A percentile compares a stretch with the other conserved stretches of the same genome.
Conservation (phyloP, 371 early-diverging fungal species). For the Mortierella sp. region DNA sequence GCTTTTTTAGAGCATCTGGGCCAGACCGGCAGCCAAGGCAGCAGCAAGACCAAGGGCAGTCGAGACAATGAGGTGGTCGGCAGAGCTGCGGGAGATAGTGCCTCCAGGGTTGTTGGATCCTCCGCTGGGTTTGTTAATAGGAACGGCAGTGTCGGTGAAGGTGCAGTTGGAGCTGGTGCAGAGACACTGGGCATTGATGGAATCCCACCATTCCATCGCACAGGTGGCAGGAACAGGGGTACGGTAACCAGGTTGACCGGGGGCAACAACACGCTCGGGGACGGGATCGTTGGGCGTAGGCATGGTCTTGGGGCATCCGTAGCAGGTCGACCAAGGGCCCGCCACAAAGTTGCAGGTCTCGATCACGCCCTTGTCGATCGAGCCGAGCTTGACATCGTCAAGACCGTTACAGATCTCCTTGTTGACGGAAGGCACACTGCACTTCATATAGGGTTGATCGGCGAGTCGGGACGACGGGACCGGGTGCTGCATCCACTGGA, state of each 20-base stretch:
- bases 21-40: constrained; percentile 17
- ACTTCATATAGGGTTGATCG: constrained; percentile 67
- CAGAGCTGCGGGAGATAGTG: not conserved
- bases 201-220: constrained; percentile 82
- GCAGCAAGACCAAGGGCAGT: constrained; percentile 7
- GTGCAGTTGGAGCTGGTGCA: constrained; percentile 44
- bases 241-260: constrained; percentile 60
- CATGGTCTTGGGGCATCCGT: constrained; percentile 66
- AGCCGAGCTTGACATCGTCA: constrained; percentile 62
- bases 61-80: constrained; percentile 3
- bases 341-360: constrained; percentile 69
- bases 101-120: constrained; percentile 3
- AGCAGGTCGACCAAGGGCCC: constrained; percentile 71
- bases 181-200: constrained; percentile 55
- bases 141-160: constrained; percentile 32
- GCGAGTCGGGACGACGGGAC: constrained; percentile 69
- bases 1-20: constrained; percentile 26
- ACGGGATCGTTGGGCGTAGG: constrained; percentile 71
- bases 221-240: constrained; percentile 73
- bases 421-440: constrained; percentile 65
- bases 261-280: constrained; percentile 58
- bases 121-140: too few relatives aligned
- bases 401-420: constrained; percentile 82
- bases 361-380: constrained; percentile 60
- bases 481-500: constrained; percentile 76